These are phyloP conservation scores for Phytophthora crassamura DNA, from an alignment of 352 stramenopile species.

Conservation along the genomic window DNA sequence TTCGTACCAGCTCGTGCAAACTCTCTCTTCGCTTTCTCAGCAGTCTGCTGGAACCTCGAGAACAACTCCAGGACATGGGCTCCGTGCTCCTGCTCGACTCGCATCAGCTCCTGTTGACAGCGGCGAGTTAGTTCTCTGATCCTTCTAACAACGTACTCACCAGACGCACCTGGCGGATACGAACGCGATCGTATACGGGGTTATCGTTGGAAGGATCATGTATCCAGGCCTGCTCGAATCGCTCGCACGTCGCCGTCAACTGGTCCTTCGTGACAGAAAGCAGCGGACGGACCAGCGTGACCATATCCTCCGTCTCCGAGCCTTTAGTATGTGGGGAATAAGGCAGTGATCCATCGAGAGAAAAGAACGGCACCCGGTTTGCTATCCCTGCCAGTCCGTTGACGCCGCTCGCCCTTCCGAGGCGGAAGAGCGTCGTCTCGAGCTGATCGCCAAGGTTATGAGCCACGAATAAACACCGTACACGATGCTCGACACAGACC, in stretches of 20 bases:
- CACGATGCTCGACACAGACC: conserved; percentile 55
- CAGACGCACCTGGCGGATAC: conserved; percentile 73
- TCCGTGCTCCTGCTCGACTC: conserved; percentile 50
- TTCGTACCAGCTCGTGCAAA: conserved; percentile 49
- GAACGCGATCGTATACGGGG: conserved; percentile 78
- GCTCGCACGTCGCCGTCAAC: conserved; percentile 72
- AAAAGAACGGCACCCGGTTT: conserved; percentile 36
- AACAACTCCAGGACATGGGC: conserved; percentile 50
- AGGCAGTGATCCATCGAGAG: conserved; percentile 9
- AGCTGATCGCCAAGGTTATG: conserved; percentile 84
- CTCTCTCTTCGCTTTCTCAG: conserved; percentile 57
- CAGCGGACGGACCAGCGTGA: conserved; percentile 66
- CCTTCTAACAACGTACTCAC: not conserved
- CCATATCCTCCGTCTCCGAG: conserved; percentile 7
- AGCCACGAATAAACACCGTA: conserved; percentile 79
- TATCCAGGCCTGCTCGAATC: conserved; percentile 78
- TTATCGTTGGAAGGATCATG: conserved; percentile 88
- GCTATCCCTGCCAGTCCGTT: conserved; percentile 80
- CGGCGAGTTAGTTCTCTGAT: not conserved
- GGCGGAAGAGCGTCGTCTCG: conserved; percentile 82
- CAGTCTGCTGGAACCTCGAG: conserved; percentile 52
- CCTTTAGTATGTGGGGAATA: not conserved
- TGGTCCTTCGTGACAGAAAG: conserved; percentile 63
- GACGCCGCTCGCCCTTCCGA: conserved; percentile 76
- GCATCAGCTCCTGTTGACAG: conserved; percentile 52